Evolutionary conservation across 495 filamentous ascomycete genomes (phyloP).

Genomic region (Annulohypoxylon stygium): DNA sequence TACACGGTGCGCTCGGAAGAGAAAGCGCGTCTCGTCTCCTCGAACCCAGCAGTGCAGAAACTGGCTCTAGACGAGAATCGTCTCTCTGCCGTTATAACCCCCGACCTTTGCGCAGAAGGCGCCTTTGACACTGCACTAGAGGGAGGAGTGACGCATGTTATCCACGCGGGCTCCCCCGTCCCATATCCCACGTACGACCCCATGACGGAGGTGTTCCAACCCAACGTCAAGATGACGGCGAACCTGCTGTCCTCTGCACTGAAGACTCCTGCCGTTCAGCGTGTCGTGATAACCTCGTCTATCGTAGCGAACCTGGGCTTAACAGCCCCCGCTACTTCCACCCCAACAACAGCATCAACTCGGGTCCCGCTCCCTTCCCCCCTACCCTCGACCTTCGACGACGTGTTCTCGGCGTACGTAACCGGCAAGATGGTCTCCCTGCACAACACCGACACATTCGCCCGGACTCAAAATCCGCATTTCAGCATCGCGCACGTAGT

Average conservation of each 20-base stretch:
- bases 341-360: constrained; percentile 30
- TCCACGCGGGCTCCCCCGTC: constrained; percentile 65
- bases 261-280: constrained; percentile 45
- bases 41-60: constrained; percentile 45
- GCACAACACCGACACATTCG: constrained; percentile 53
- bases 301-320: constrained; percentile 37
- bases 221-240: constrained; percentile 47
- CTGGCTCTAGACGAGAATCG: constrained; percentile 38
- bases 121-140: constrained; percentile 61
- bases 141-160: constrained; percentile 58
- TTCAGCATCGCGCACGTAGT: constrained; percentile 58
- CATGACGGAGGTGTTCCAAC: constrained; percentile 47
- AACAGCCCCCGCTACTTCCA: constrained; percentile 21
- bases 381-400: constrained; percentile 23
- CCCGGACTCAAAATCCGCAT: constrained; percentile 46
- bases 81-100: constrained; percentile 56
- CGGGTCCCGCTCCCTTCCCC: constrained; percentile 37
- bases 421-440: constrained; percentile 53
- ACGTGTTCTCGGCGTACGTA: constrained; percentile 53
- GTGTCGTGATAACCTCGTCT: constrained; percentile 55
- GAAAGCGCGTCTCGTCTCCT: constrained; percentile 47
- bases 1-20: constrained; percentile 52
- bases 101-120: constrained; percentile 58
- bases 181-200: constrained; percentile 38
- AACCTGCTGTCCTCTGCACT: constrained; percentile 51